phyloP scores from a whole-genome alignment of 2,329 filamentous ascomycete genomes.

The Aspergillus piperis region DNA sequence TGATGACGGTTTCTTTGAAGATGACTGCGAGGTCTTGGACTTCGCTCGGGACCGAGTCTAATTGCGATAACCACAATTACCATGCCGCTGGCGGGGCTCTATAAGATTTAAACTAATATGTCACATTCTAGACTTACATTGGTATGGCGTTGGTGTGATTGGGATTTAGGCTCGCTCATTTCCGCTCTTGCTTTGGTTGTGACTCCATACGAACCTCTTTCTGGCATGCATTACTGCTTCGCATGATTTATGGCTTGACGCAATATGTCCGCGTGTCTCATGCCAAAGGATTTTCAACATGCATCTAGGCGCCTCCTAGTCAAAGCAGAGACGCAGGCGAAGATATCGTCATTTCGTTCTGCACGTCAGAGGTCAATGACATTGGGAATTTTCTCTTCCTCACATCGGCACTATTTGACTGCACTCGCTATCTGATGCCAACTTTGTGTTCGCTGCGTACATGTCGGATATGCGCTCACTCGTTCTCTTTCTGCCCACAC shows the following conservation, averaged over 20 bases:
- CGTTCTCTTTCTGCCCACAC: background rate
- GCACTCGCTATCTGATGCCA: background rate
- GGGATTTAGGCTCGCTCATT: constrained; percentile 9
- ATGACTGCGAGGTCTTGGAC: constrained; percentile 88
- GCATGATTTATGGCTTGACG: no score
- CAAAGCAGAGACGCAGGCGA: no score
- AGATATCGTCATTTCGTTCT: no score
- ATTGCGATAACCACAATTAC: constrained; percentile 16
- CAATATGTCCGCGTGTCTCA: no score
- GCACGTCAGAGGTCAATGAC: no score
- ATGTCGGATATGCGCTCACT: constrained; percentile 7
- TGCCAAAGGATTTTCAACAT: no score
- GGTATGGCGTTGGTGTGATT: constrained; percentile 20
- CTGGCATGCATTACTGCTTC: no score
- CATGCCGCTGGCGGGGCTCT: constrained; percentile 8
- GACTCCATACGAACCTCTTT: background rate
- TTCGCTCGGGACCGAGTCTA: constrained; percentile 67
- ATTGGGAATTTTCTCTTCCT: no score
- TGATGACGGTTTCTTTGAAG: constrained; percentile 81
- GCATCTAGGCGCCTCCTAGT: no score
- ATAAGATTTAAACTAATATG: constrained; percentile 19
- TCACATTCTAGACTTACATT: constrained; percentile 26
- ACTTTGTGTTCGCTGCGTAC: background rate
- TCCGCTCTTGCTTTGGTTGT: constrained; percentile 2
- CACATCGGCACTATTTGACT: no score